Base-by-base conservation (phyloP, 495 filamentous ascomycete genomes). In the Aspergillus indologenus region DNA sequence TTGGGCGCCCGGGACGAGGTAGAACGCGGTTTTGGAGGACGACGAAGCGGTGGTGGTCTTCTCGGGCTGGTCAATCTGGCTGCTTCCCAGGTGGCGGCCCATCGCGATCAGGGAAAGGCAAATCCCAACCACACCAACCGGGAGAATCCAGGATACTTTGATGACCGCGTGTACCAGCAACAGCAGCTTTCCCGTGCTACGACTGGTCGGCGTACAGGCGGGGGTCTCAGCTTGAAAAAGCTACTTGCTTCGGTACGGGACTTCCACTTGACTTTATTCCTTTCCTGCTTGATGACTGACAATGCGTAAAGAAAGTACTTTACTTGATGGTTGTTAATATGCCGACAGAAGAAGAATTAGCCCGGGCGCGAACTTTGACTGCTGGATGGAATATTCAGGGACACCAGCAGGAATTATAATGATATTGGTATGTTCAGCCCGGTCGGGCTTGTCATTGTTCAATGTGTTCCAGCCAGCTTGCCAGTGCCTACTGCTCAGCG, bases 291-390 rank as follows among this genome's bases (percentile, higher is more conserved):
- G n/a, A n/a, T n/a, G n/a, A n/a, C n/a, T n/a, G n/a, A n/a, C n/a
- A n/a, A n/a, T n/a, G 8, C 18, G 24, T 42, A 23, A 50, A 76
- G 70, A 65, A 74, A 60, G 70, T 77, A 0, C 53, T 76, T 7
- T 79, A 78, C 61, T 56, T 78, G 6, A 75, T 77, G 68, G 64
- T 79, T 46, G 71, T 75, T 15, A 75, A 78, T 61, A 60, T 76
- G 55, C 76, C 75, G 24, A 63, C 65, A n/a, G 61, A 71, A 5
- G 72, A 68, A 29, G 68, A 77, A 54, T 53, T 74, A 59, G 66
- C 63, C 29, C 52, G 52, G 50, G 59, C 59, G 14, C 57, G 24
- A 18, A 21, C 18, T 12, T 18, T 56, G 42, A 56, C 53, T 45
- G 40, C 53, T 26, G 22, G 18, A 19, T 56, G 53, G 53, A 46